Conservation (phyloP, 352 stramenopile genomes). For the Aphanomyces stellatus region DNA sequence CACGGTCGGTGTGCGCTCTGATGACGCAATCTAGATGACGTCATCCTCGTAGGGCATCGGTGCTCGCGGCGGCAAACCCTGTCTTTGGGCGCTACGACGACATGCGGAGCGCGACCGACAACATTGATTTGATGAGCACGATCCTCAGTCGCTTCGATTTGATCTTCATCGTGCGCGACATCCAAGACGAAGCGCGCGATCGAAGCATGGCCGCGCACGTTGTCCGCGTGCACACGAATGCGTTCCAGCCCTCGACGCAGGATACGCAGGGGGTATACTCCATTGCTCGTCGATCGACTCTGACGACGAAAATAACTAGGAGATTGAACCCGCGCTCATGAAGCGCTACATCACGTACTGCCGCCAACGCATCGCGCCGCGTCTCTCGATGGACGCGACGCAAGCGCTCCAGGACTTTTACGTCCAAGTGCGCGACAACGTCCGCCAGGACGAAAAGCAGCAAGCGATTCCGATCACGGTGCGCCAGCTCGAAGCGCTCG, state of each 20-base stretch:
- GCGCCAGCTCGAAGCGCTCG: conserved; percentile 96
- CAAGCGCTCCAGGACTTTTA: conserved; percentile 95
- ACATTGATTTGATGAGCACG: conserved; percentile 99
- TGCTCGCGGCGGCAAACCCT: conserved; percentile 95
- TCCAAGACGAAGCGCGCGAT: conserved; percentile 95
- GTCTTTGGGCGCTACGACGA: conserved; percentile 99
- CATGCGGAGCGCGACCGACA: conserved; percentile 95
- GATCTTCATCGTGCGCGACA: conserved; percentile 99
- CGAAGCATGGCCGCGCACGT: conserved; percentile 97
- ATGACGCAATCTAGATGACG: conserved; percentile 24
- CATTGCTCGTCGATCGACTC: no score
- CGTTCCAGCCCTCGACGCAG: conserved; percentile 26
- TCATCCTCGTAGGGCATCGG: conserved; percentile 33
- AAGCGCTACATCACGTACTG: conserved; percentile 99
- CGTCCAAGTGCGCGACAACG: conserved; percentile 95
- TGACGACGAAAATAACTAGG: conserved; percentile 29
- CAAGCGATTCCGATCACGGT: conserved; percentile 96
- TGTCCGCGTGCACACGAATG: conserved; percentile 96
- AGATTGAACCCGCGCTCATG: conserved; percentile 85
- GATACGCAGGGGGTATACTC: conserved; percentile 16
- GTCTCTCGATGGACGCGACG: conserved; percentile 86
- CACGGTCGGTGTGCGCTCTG: conserved; percentile 38
- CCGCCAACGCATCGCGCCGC: conserved; percentile 88
- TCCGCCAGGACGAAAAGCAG: conserved; percentile 70
- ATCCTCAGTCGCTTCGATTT: conserved; percentile 99